Base-by-base conservation (phyloP, 108 stramenopile species). In the Pseudonitzschia multistriata region DNA sequence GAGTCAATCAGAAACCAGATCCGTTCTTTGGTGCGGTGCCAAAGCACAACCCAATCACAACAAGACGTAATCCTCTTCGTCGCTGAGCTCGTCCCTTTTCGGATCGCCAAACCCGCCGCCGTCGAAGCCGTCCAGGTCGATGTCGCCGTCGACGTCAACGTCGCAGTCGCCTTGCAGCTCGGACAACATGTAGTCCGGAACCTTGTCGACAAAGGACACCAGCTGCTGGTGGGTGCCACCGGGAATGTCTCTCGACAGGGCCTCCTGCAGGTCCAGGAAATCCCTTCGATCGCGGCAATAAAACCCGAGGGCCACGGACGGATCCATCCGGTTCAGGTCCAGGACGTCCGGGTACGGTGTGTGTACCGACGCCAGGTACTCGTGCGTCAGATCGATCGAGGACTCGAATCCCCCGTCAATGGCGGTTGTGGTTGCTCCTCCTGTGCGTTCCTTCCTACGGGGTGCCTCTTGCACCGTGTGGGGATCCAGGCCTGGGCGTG, bases 261-360 rank as follows among this genome's bases (percentile, higher is more conserved):
- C 42, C 15, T 40, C 21, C 39, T 64, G 40, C 37, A 64, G 21
- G 7, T 79, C 39, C 7, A 67, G 33, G 63, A 89, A 93, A 34
- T 96, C 95, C 14, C 49, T 57, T 37, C 69, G 72, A 68, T 88
- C 73, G 7, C 81, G 73, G 56, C 91, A 86, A 64, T 96, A 96
- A 74, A 96, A 96, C 10, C 88, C 92, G 62, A 96, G 76, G 10
- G 95, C 90, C 27, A 91, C 74, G 49, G 88, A 91, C 2, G 95
- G 92, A 82, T 96, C 95, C 64, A 93, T 78, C n/a, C 79, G 72
- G 17, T 74, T 81, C n/a, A 95, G 52, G 13, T 80, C 72, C 66
- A 88, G 77, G 5, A 82, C 19, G 47, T 85, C 86, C 0, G 81
- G 76, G 30, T 78, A 73, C 19, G 70, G 74, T 13, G 78, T 81